Evolutionary conservation across 495 filamentous ascomycete genomes (phyloP).

Genomic region (Collariella sp.): DNA sequence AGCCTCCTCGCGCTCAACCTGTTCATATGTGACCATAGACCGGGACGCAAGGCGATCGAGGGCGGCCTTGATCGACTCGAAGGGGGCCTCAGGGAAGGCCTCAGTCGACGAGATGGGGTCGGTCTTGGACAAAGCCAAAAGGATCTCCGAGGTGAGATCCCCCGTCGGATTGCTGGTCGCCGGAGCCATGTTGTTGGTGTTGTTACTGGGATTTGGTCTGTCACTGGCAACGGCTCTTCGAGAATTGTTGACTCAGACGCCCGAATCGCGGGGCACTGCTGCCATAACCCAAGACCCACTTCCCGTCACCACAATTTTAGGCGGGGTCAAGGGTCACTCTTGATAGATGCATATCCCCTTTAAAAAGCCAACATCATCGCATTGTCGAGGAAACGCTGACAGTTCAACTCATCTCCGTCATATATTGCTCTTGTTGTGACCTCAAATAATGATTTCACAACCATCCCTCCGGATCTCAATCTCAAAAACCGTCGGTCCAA

Average conservation of each 20-base stretch:
- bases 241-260: constrained; percentile 17
- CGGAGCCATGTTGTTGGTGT: constrained; percentile 9
- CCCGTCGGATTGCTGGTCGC: constrained; percentile 8
- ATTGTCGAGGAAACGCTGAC: background rate
- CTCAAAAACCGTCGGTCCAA: no score
- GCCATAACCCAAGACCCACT: constrained; percentile 5
- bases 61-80: constrained; percentile 70
- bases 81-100: constrained; percentile 65
- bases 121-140: constrained; percentile 57
- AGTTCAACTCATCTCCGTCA: background rate
- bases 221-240: background rate
- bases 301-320: constrained; percentile 7
- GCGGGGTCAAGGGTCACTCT: background rate
- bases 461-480: no score
- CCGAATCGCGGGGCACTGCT: constrained; percentile 15
- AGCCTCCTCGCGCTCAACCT: constrained; percentile 69
- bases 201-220: background rate
- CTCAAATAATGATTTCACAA: no score
- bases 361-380: background rate
- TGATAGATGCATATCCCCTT: background rate
- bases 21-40: constrained; percentile 79
- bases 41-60: constrained; percentile 76
- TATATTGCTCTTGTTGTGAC: no score
- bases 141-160: constrained; percentile 56
- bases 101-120: constrained; percentile 62